Evolutionary conservation across 768 basidiomycete genomes (phyloP).

Genomic region (Lactarius sanguifluus): DNA sequence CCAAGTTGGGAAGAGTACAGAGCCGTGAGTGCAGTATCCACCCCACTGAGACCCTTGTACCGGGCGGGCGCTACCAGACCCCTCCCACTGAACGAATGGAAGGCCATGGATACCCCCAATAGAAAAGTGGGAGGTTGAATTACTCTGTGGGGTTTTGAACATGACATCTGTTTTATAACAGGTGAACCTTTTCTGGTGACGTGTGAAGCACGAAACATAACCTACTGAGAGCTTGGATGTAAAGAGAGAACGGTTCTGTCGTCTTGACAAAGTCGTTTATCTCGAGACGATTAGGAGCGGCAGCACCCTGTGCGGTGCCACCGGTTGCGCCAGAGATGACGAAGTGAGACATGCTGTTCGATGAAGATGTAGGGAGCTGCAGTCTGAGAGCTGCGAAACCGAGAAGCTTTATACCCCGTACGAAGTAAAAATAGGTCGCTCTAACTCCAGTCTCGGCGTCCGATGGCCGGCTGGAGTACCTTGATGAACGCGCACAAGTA

Average conservation of each 20-base stretch:
- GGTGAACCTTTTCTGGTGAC: background rate
- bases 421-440: background rate
- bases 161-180: constrained; percentile 35
- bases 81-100: constrained; percentile 48
- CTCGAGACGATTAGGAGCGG: constrained; percentile 27
- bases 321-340: constrained; percentile 21
- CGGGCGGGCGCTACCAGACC: constrained; percentile 35
- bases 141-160: constrained; percentile 35
- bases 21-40: constrained; percentile 60
- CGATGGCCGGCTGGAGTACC: background rate
- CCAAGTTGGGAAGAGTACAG: constrained; percentile 55
- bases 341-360: constrained; percentile 23
- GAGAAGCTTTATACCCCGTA: constrained; percentile 10
- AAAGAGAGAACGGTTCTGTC: constrained; percentile 49
- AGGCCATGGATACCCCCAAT: constrained; percentile 54
- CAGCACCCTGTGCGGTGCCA: constrained; percentile 16
- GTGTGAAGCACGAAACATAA: constrained; percentile 4
- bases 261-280: constrained; percentile 37
- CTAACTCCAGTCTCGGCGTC: background rate
- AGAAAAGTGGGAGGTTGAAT: constrained; percentile 44
- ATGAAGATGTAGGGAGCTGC: background rate
- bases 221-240: constrained; percentile 51
- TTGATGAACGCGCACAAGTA: background rate
- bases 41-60: constrained; percentile 35
- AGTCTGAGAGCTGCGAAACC: background rate